Conservation (phyloP, 2,329 filamentous ascomycete genomes). For the Alternaria incomplexa region DNA sequence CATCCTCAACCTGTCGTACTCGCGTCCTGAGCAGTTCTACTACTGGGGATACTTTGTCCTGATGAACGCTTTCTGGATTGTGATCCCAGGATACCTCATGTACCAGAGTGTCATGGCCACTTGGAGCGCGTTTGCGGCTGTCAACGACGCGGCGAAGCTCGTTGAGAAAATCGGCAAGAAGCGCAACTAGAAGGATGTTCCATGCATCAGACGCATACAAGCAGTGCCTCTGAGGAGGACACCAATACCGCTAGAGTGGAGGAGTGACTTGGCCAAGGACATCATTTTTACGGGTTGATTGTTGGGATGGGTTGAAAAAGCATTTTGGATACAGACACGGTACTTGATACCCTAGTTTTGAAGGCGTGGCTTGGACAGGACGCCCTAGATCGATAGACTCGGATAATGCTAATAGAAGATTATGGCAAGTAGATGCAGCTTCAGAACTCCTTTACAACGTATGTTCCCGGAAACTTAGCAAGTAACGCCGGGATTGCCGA, state of each 20-base stretch:
- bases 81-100: conserved; percentile 58
- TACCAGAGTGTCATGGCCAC: conserved; percentile 42
- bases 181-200: conserved; percentile 30
- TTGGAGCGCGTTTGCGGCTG: conserved; percentile 42
- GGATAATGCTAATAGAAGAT: conserved; percentile 6
- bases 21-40: conserved; percentile 67
- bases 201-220: not conserved
- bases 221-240: not conserved
- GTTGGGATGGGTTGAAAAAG: not conserved
- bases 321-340: not conserved
- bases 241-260: not conserved
- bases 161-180: conserved; percentile 39
- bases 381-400: not conserved
- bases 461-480: not conserved
- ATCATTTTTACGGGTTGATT: not conserved
- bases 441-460: not conserved
- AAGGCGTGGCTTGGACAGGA: not conserved
- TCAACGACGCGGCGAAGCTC: conserved; percentile 44
- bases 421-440: not conserved
- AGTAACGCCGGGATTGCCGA: not conserved
- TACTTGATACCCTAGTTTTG: conserved; percentile 8
- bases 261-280: not conserved
- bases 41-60: conserved; percentile 71
- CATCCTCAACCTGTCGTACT: conserved; percentile 61
- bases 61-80: conserved; percentile 72